Evolutionary conservation across 805 yeast genomes (phyloP), one percentile per base, ranked within the genome.

Genomic region (Saturnispora kantuleensis): DNA sequence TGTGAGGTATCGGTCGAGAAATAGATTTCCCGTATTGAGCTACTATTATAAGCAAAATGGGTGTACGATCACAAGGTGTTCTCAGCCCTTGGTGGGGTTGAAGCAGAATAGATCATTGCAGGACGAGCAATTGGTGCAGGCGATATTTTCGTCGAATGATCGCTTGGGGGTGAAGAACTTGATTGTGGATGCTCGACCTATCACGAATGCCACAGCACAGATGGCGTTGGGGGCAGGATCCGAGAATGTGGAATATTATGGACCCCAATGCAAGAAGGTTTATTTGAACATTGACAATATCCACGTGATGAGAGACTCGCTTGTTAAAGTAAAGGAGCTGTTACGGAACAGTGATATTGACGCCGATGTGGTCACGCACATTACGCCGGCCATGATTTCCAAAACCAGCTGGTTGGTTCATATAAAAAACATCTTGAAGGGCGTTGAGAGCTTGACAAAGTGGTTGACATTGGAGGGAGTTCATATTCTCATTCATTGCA

Each of bases 221-320:
- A 85, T 86, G 38, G 97, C 97, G 0, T 65, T 93, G 12, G 98
- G 98, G 10, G 98, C 97, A n/a, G 98, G 98, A 1, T 83, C 96
- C 0, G 98, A 93, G 58, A 82, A 76, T 52, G 84, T 88, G 71
- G 97, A 90, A 46, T 90, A 93, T 64, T 73, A 79, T 41, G 71
- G 71, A 30, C 81, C 82, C 28, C 68, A 74, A 49, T 41, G 39
- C 15, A 31, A 39, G 26, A 81, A 87, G 57, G 71, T 84, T 15
- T 93, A 85, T 55, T 69, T 93, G 49, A 95, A 95, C 33, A 87
- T 93, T 37, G 98, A 93, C 57, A 93, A 93, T 59, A 87, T 93
- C 50, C 98, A 93, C 63, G 94, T 85, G 2, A 87, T 93, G 86
- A 71, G 96, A 49, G 97, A 89, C 50, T 80, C 94, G 7, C 64